A percentile compares a stretch with the other conserved stretches of the same genome.
Conservation (phyloP, 2,329 filamentous ascomycete genomes). For the Xylogone sp. region DNA sequence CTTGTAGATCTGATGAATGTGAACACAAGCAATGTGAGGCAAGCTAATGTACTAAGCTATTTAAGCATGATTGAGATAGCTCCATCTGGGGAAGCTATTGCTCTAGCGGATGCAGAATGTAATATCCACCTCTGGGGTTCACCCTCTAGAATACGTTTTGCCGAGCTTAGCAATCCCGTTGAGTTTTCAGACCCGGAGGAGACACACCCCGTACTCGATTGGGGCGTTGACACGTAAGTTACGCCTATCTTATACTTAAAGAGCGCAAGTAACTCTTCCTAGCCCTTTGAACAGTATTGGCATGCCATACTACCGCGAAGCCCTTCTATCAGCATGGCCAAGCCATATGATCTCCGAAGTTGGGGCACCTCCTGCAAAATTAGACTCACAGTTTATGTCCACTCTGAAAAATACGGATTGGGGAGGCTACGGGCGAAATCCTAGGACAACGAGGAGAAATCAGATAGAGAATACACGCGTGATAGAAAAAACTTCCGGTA, state of each 20-base stretch:
- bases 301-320: conserved; percentile 90
- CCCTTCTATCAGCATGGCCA: conserved; percentile 85
- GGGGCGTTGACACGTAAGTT: conserved; percentile 65
- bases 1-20: conserved; percentile 86
- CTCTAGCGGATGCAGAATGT: conserved; percentile 61
- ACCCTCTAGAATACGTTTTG: conserved; percentile 65
- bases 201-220: conserved; percentile 47
- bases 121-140: conserved; percentile 69
- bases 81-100: conserved; percentile 67
- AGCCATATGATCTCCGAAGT: conserved; percentile 79
- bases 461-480: conserved; percentile 76
- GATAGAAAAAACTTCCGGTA: conserved; percentile 54
- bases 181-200: conserved; percentile 60
- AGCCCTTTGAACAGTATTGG: conserved; percentile 82
- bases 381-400: conserved; percentile 67
- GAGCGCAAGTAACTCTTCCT: conserved; percentile 5
- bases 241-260: background rate
- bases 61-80: conserved; percentile 65
- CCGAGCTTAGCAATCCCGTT: conserved; percentile 63
- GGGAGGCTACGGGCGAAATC: conserved; percentile 75
- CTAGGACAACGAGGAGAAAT: conserved; percentile 70
- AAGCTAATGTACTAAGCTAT: conserved; percentile 55
- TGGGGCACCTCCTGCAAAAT: conserved; percentile 72
- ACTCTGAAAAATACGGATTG: conserved; percentile 69
- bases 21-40: conserved; percentile 64